Evolutionary conservation across 805 yeast genomes (phyloP), one percentile per base, ranked within the genome.

Genomic region (Candida glaebosa): DNA sequence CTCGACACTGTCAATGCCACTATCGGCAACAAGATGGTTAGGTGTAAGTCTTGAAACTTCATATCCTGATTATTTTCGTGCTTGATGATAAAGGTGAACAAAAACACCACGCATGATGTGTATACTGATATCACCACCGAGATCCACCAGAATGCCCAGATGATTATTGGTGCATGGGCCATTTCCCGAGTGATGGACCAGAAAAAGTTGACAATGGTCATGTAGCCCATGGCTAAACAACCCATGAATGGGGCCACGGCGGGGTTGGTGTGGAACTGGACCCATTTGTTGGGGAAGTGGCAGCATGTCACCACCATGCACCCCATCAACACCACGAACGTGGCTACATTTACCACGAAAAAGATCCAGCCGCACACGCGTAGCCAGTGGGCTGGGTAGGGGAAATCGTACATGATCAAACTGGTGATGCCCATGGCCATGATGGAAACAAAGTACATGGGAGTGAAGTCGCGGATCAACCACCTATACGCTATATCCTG

Each of bases 391-490:
- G 81, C 74, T 2, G 70, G 73, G 53, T 78, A 84, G 0, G 96
- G 88, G 57, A 83, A 88, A 25, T 67, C 58, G 57, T 78, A 75
- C 28, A 89, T 66, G 3, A 87, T 64, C 30, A 76, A 57, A 3
- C 86, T 67, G 1, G 87, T 66, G 31, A 88, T 85, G 1, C 96
- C 96, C 3, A 83, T 75, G 2, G 95, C 96, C 96, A 89, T 89
- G n/a, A 81, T 76, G 37, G 79, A 69, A 18, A 84, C 82, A 61
- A 82, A 87, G 73, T 81, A 82, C 5, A 70, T 69, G 1, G 87
- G 85, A 8, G 56, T 34, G 43, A 65, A 67, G 16, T 54, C 55
- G 18, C 44, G 37, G 17, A 62, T 40, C 17, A 63, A 19, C 37
- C 37, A 34, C 15, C 19, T 17, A 10, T 34, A 18, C 24, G 8